Evolutionary conservation across 345 rosid genomes (phyloP).

Genomic region (Eutrema yunnanense): DNA sequence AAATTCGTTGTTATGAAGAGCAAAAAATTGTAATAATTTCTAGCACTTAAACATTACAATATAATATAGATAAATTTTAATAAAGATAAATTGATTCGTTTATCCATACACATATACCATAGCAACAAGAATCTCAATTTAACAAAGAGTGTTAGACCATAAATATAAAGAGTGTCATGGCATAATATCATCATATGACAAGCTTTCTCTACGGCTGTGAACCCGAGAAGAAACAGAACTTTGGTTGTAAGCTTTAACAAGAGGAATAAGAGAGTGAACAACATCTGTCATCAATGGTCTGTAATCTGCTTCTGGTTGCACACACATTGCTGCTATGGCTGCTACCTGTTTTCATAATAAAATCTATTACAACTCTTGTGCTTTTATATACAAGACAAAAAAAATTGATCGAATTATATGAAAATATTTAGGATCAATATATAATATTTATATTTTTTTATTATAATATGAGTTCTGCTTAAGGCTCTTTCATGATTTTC

Average conservation of each 20-base stretch:
- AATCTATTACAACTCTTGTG: not conserved
- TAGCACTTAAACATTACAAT: no score
- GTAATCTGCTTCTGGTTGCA: constrained; percentile 84
- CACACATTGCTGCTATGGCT: constrained; percentile 91
- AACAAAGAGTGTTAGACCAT: not conserved
- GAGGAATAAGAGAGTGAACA: constrained; percentile 83
- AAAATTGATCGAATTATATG: not conserved
- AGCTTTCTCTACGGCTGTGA: constrained; percentile 16
- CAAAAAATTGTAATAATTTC: no score
- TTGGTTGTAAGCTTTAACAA: constrained; percentile 49
- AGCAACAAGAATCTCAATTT: not conserved
- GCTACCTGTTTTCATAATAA: constrained; percentile 47
- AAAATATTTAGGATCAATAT: no score
- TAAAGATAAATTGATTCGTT: not conserved
- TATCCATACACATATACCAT: not conserved
- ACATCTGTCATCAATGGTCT: constrained; percentile 92
- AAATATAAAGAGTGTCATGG: not conserved
- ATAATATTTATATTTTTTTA: no score
- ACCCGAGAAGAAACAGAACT: constrained; percentile 27
- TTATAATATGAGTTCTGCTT: no score
- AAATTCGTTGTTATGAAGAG: no score
- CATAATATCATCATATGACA: constrained; percentile 4
- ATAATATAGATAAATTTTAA: not conserved
- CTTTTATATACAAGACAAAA: not conserved
- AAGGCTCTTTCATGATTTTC: no score